Percentiles rank a stretch among this genome's conserved stretches.
Evolutionary conservation across 192 early-diverging fungal genomes (phyloP).

Genomic region (Powellomyces hirtus): DNA sequence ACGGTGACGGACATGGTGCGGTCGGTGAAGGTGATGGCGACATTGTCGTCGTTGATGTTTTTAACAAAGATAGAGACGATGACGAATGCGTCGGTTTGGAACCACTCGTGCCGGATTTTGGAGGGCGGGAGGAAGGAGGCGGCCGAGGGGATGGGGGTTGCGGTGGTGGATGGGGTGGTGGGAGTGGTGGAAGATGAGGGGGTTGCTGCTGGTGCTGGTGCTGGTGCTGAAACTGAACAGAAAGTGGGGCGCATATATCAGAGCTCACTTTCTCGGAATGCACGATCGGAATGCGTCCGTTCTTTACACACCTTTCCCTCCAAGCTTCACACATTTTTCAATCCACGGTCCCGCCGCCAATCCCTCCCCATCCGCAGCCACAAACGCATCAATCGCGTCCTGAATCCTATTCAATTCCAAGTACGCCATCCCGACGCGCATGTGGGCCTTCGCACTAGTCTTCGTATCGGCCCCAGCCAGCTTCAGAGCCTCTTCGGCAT

Average conservation of each 20-base stretch:
- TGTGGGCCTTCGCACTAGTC: conserved; percentile 65
- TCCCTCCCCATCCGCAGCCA: conserved; percentile 31
- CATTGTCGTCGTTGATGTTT: conserved; percentile 52
- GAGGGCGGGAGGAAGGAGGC: conserved; percentile 41
- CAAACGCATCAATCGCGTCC: conserved; percentile 56
- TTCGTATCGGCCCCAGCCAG: conserved; percentile 53
- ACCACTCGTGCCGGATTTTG: conserved; percentile 91
- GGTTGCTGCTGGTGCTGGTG: not conserved
- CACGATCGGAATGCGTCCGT: not conserved
- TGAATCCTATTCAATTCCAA: conserved; percentile 26
- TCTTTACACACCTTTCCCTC: not conserved
- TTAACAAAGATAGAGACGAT: conserved; percentile 91
- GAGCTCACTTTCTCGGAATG: no score
- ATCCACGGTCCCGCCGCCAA: conserved; percentile 21
- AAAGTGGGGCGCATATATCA: conserved; percentile 29
- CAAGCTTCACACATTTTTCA: conserved; percentile 6
- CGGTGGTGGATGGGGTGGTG: not conserved
- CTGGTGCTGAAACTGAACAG: not conserved
- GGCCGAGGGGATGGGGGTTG: conserved; percentile 27
- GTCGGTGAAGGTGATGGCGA: conserved; percentile 58
- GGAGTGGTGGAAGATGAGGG: not conserved
- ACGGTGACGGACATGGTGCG: conserved; percentile 76
- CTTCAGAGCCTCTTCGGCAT: conserved; percentile 49
- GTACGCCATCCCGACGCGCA: conserved; percentile 50
- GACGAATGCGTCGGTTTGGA: conserved; percentile 88